Conservation (phyloP, 2,329 filamentous ascomycete species). For the Dactylellina leptospora region DNA sequence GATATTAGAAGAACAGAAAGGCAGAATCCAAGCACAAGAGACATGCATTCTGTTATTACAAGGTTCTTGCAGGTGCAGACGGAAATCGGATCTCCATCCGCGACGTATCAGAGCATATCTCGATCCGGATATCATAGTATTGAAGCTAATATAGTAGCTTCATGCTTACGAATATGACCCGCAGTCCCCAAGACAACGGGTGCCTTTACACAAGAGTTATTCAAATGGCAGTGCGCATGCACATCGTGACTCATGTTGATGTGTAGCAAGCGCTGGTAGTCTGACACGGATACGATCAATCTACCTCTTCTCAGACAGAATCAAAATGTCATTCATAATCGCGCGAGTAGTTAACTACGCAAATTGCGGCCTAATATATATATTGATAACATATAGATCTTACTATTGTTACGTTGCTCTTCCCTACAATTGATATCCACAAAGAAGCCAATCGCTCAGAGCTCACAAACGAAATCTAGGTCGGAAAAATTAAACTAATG, state of each 20-base stretch:
- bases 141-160: background rate
- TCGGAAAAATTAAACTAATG: too few species aligned
- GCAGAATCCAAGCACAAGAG: background rate
- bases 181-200: background rate
- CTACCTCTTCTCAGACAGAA: too few species aligned
- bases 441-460: too few species aligned
- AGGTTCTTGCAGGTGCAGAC: background rate
- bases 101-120: slow-evolving; percentile 13
- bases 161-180: slow-evolving; percentile 13
- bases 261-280: too few species aligned
- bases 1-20: background rate
- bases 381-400: too few species aligned
- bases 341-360: too few species aligned
- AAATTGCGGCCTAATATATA: too few species aligned
- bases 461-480: too few species aligned
- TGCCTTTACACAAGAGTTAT: background rate
- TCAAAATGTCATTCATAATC: too few species aligned
- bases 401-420: too few species aligned
- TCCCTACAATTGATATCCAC: too few species aligned
- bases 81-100: slow-evolving; percentile 13
- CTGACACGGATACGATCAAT: too few species aligned
- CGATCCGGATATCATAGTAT: background rate
- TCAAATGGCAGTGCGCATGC: slow-evolving; percentile 16
- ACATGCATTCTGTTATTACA: background rate
- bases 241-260: slow-evolving; percentile 9